Base-by-base conservation (phyloP, 129 eudicot species). In the Calendula officinalis region DNA sequence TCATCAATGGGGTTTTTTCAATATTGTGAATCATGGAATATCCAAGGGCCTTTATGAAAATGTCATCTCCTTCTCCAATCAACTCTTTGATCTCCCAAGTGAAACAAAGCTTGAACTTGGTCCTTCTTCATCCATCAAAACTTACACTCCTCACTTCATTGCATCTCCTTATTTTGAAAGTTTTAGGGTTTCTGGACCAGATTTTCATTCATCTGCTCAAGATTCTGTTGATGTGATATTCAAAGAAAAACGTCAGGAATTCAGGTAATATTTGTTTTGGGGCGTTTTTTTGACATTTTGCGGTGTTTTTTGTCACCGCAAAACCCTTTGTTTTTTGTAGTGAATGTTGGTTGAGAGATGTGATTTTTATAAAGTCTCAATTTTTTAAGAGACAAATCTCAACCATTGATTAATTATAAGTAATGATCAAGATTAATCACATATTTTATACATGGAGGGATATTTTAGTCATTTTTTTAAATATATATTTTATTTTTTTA, bases 141-240 rank as follows among this genome's bases (percentile, higher is more conserved):
- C 80, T 56, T 88, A 88, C 68, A 88, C 96, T 35, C 96, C 96
- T 52, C 89, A 53, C 27, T 84, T 81, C 65, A 88, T 88, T 36
- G 96, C 96, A 17, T 88, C 96, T 69, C 96, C 96, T 6, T 88
- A 62, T 56, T 88, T 84, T 38, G 96, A 84, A 67, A 85, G 92
- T 75, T 75, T 84, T 39, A 64, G 79, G 71, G 89, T 88, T 34
- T 82, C 81, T 4, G 96, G 96, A 4, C 96, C 92, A 0, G 78
- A 88, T 27, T 82, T 84, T 52, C 71, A 55, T 45, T 66, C 76
- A 40, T 84, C 92, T 57, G 86, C 92, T 50, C 74, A 66, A 72
- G 68, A 68, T 65, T 84, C 96, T 56, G 42, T 60, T 4, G 75
- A 82, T 58, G 82, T 77, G 10, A 78, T 84, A 44, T 66, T 79